These are phyloP conservation scores for Cutaneotrichosporon dermatis DNA, from an alignment of 1,284 basidiomycete genomes.

Conservation along the genomic window DNA sequence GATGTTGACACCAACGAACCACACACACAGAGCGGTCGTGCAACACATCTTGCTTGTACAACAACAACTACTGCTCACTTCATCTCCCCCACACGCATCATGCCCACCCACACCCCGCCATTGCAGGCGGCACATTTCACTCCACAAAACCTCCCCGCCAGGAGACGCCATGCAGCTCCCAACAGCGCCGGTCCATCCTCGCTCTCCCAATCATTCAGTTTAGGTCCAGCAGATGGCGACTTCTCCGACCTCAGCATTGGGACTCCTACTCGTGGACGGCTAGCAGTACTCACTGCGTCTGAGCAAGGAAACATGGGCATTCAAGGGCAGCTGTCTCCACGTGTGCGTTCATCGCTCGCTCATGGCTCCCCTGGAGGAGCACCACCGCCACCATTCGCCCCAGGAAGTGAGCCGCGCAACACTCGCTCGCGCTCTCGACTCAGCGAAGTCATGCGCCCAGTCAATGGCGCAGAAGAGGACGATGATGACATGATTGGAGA, in stretches of 20 bases:
- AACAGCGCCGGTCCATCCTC: conserved; percentile 1
- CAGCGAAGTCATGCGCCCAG: conserved; percentile 5
- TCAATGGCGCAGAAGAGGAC: conserved; percentile 7
- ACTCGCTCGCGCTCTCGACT: conserved; percentile 14
- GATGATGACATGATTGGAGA: conserved; percentile 55
- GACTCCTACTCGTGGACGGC: conserved; percentile 11
- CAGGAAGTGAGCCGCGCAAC: conserved; percentile 3
- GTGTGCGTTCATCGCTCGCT: conserved; percentile 13
- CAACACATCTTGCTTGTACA: neutral
- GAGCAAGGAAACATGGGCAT: conserved; percentile 22
- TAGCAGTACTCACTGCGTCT: conserved; percentile 9
- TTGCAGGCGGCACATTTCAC: conserved; percentile 8
- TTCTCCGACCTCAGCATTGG: conserved; percentile 10
- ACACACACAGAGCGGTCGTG: no score
- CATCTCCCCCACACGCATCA: neutral
- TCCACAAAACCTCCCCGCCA: conserved; percentile 2
- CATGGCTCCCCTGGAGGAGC: neutral
- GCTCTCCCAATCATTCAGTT: conserved; percentile 15
- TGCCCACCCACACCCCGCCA: conserved; percentile 15
- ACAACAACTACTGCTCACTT: neutral
- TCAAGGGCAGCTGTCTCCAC: conserved; percentile 18
- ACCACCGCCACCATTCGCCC: neutral
- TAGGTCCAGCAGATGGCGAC: conserved; percentile 12
- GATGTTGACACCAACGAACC: no score
- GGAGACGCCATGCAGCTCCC: conserved; percentile 4